These are phyloP conservation scores for Effrenium voratum DNA, from an alignment of 73 alveolate species.

Conservation along the genomic window DNA sequence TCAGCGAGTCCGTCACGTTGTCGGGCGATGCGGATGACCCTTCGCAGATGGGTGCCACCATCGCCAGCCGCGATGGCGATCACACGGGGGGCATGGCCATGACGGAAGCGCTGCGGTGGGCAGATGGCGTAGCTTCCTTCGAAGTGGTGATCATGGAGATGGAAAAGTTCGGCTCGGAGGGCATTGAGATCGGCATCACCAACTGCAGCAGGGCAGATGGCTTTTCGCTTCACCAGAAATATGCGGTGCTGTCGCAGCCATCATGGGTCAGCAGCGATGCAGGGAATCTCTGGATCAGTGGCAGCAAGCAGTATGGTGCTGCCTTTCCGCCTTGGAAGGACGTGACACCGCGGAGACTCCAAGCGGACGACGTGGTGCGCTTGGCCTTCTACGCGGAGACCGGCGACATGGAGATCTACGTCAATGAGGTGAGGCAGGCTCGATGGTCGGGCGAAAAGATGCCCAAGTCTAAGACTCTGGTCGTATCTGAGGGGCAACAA, in stretches of 20 bases:
- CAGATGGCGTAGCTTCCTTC: conserved; percentile 23
- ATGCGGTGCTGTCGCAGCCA: conserved; percentile 55
- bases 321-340: conserved; percentile 3
- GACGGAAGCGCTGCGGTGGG: neutral
- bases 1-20: neutral
- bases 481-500: conserved; percentile 17
- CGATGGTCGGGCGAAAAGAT: conserved; percentile 32
- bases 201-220: neutral
- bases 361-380: conserved; percentile 37
- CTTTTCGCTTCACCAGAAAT: neutral
- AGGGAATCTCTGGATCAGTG: conserved; percentile 14
- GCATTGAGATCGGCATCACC: conserved; percentile 69
- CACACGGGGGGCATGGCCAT: conserved; percentile 53
- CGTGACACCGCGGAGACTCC: neutral
- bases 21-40: neutral
- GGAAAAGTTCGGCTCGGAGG: conserved; percentile 40
- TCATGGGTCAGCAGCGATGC: conserved; percentile 76
- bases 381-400: neutral
- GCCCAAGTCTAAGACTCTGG: neutral
- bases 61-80: neutral
- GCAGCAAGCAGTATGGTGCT: conserved; percentile 1
- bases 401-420: conserved; percentile 27
- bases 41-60: neutral
- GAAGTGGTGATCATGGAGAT: conserved; percentile 53
- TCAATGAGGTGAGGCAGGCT: conserved; percentile 21